phyloP scores from a whole-genome alignment of 2,329 filamentous ascomycete species.

The Verticillium dahliae region DNA sequence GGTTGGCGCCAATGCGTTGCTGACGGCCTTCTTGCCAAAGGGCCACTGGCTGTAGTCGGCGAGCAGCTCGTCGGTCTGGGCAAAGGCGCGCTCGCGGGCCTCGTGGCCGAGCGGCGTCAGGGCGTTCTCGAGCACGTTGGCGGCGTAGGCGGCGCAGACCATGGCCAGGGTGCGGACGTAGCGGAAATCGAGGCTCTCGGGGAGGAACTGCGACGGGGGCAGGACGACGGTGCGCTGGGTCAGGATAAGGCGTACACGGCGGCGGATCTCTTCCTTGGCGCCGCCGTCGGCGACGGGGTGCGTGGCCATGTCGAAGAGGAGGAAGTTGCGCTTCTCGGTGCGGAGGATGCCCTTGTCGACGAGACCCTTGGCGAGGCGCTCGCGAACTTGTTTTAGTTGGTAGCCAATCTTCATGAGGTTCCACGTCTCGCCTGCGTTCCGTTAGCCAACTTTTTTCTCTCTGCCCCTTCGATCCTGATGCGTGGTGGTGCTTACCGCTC shows the following conservation, averaged over 20 bases:
- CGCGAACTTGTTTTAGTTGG: slow-evolving; percentile 97
- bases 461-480: too few species aligned
- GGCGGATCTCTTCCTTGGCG: slow-evolving; percentile 94
- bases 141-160: slow-evolving; percentile 96
- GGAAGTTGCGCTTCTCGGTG: slow-evolving; percentile 98
- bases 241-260: slow-evolving; percentile 84
- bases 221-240: slow-evolving; percentile 93
- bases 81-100: slow-evolving; percentile 87
- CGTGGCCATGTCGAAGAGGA: slow-evolving; percentile 99
- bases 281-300: slow-evolving; percentile 94
- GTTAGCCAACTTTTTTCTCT: too few species aligned
- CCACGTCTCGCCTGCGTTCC: slow-evolving; percentile 82
- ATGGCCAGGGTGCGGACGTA: slow-evolving; percentile 88
- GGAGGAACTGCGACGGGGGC: slow-evolving; percentile 78
- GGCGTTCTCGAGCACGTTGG: slow-evolving; percentile 98
- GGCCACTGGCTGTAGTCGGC: slow-evolving; percentile 98
- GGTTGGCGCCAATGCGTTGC: slow-evolving; percentile 80
- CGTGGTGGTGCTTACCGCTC: slow-evolving; percentile 59
- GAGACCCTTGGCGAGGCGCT: slow-evolving; percentile 91
- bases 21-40: slow-evolving; percentile 77
- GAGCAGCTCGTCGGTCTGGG: slow-evolving; percentile 91
- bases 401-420: slow-evolving; percentile 99
- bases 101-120: slow-evolving; percentile 90
- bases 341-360: slow-evolving; percentile 98
- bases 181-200: slow-evolving; percentile 89